These are phyloP conservation scores for Neohortaea acidophila DNA, from an alignment of 495 filamentous ascomycete genomes.

Conservation along the genomic window DNA sequence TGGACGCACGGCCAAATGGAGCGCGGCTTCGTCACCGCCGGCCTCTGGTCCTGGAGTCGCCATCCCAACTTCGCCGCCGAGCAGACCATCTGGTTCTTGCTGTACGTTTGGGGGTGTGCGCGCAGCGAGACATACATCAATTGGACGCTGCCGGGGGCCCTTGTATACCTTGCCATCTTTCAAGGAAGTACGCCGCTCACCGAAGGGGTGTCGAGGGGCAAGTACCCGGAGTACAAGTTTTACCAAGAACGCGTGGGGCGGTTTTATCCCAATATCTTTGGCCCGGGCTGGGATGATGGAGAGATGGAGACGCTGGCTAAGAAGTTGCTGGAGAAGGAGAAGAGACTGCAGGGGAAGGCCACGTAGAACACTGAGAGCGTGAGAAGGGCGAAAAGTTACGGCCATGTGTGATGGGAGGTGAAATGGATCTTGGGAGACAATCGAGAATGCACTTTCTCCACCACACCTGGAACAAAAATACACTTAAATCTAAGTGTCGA, in stretches of 20 bases:
- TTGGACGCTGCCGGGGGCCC: conserved; percentile 62
- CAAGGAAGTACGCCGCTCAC: conserved; percentile 79
- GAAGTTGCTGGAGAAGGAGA: conserved; percentile 6
- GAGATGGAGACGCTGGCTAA: conserved; percentile 9
- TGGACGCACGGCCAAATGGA: conserved; percentile 64
- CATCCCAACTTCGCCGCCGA: conserved; percentile 94
- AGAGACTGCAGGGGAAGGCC: too few relatives aligned
- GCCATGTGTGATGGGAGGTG: too few relatives aligned
- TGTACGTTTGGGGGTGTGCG: conserved; percentile 79
- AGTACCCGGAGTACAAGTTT: conserved; percentile 76
- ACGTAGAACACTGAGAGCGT: too few relatives aligned
- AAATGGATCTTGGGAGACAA: too few relatives aligned
- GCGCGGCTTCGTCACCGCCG: conserved; percentile 74
- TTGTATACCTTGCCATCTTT: conserved; percentile 63
- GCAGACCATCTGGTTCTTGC: conserved; percentile 72
- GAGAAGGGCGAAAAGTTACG: too few relatives aligned
- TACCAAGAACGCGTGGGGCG: conserved; percentile 73
- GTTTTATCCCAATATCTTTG: conserved; percentile 55
- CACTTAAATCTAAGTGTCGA: too few relatives aligned
- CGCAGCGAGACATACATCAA: conserved; percentile 52
- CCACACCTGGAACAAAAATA: too few relatives aligned
- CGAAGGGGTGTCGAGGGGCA: conserved; percentile 58
- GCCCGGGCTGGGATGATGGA: conserved; percentile 12
- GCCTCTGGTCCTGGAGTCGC: conserved; percentile 70
- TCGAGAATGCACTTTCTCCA: too few relatives aligned